These are phyloP conservation scores for Lactarius deliciosus DNA, from an alignment of 768 basidiomycete species.

Conservation along the genomic window DNA sequence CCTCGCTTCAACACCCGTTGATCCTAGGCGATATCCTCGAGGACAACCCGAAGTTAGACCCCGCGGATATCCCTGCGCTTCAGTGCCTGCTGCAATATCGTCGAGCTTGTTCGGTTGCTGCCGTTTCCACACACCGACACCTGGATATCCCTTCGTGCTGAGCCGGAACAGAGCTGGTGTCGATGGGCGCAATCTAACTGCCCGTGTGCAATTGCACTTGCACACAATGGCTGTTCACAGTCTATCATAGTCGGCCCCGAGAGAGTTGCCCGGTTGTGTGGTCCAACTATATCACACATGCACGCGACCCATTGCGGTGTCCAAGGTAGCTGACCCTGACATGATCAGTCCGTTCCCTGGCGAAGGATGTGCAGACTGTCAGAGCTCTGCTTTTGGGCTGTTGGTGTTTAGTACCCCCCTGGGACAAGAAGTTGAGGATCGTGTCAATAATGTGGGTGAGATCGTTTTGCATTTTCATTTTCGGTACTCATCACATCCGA, in stretches of 20 bases:
- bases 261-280: neutral
- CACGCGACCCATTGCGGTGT: neutral
- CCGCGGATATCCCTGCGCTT: neutral
- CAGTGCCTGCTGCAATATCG: neutral
- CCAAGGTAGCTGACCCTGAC: neutral
- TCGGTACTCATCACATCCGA: neutral
- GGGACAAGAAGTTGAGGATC: neutral
- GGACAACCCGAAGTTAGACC: neutral
- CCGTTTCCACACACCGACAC: neutral
- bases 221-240: neutral
- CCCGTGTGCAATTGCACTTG: no score
- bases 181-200: neutral
- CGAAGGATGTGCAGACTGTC: no score
- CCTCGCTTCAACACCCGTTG: neutral
- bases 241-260: neutral
- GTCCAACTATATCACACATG: neutral
- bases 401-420: no score
- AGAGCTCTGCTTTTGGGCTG: no score
- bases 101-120: constrained; percentile 5
- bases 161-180: neutral
- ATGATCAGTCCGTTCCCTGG: no score
- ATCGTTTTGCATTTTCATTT: neutral
- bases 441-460: neutral
- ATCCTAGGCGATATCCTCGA: neutral
- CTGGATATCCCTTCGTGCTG: neutral